Evolutionary conservation across 257 asterid species (phyloP).

Genomic region (Marsdenia floribunda): DNA sequence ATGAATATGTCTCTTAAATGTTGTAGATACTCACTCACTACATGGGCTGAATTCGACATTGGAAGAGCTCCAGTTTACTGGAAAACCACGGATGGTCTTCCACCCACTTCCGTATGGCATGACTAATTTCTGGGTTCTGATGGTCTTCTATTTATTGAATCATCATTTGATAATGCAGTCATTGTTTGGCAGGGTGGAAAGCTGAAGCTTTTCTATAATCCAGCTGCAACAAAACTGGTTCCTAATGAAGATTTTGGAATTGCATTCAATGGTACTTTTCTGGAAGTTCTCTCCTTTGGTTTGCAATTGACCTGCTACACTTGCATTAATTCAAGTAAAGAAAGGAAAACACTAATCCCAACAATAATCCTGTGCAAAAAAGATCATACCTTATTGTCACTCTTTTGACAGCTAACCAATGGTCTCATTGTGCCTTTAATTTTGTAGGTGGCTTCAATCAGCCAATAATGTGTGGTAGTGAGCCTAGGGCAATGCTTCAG

Average conservation of each 20-base stretch:
- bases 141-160: background rate
- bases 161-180: conserved; percentile 7
- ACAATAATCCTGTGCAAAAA: background rate
- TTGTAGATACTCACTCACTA: conserved; percentile 56
- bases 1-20: background rate
- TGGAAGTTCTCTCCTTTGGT: background rate
- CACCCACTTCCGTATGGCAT: conserved; percentile 67
- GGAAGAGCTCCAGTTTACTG: conserved; percentile 83
- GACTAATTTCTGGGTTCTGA: background rate
- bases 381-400: background rate
- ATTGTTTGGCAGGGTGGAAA: conserved; percentile 55
- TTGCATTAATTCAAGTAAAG: background rate
- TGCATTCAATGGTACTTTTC: conserved; percentile 66
- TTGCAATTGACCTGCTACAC: background rate
- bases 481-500: conserved; percentile 80
- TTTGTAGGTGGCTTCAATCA: conserved; percentile 83
- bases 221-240: conserved; percentile 48
- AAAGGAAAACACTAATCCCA: background rate
- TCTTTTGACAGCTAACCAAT: background rate
- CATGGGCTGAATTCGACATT: conserved; percentile 87
- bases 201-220: conserved; percentile 75
- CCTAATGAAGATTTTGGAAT: conserved; percentile 68
- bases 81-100: conserved; percentile 91
- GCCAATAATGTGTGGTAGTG: conserved; percentile 94
- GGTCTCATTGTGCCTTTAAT: background rate